Conservation (phyloP, 2,329 filamentous ascomycete genomes). For the Calonectria leucothoes region DNA sequence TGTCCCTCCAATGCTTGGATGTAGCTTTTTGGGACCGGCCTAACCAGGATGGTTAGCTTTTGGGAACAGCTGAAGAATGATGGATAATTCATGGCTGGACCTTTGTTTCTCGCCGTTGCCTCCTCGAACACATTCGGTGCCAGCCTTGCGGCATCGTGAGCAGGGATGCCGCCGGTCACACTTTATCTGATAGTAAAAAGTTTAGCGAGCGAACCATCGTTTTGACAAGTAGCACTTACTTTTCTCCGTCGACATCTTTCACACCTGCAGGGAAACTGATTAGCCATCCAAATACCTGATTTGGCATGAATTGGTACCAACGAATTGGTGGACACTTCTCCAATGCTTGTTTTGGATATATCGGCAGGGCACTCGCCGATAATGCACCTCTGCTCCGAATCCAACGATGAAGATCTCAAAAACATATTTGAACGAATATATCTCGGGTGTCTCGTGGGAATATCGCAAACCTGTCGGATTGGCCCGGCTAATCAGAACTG, state of each 20-base stretch:
- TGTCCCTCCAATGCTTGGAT: conserved; percentile 60
- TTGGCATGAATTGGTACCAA: neutral
- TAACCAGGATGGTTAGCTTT: conserved; percentile 28
- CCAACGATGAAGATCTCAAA: neutral
- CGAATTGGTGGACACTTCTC: neutral
- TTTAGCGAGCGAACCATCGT: neutral
- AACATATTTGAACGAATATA: neutral
- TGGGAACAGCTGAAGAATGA: neutral
- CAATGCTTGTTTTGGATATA: neutral
- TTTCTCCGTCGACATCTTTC: conserved; percentile 57
- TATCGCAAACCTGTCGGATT: neutral
- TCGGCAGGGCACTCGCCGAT: neutral
- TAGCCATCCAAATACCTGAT: neutral
- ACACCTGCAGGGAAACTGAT: conserved; percentile 44
- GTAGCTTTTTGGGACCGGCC: conserved; percentile 57
- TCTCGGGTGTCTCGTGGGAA: neutral
- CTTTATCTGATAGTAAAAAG: conserved; percentile 57
- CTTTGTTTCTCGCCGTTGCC: conserved; percentile 57
- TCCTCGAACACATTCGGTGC: conserved; percentile 51
- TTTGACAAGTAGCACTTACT: conserved; percentile 35
- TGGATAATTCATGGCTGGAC: conserved; percentile 31
- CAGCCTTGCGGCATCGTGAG: conserved; percentile 57
- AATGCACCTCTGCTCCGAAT: neutral
- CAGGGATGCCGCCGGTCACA: conserved; percentile 64
- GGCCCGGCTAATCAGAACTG: neutral